phyloP scores from a whole-genome alignment of 345 rosid genomes.

The Syzygium aromaticum region DNA sequence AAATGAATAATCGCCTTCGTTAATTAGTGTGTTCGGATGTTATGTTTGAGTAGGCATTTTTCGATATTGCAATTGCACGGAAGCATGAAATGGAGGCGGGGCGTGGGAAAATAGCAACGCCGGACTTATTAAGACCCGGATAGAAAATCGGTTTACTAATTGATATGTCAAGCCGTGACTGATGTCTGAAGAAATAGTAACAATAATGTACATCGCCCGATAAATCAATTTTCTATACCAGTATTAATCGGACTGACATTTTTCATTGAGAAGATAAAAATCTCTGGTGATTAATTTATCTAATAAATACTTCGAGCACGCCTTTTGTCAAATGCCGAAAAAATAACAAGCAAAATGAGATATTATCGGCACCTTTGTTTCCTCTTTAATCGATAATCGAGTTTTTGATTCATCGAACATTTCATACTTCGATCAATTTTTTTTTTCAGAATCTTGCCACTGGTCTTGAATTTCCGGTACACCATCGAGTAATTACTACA shows the following conservation, averaged over 20 bases:
- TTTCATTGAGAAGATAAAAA: not conserved
- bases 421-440: not conserved
- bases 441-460: not conserved
- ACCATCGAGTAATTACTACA: not conserved
- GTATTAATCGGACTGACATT: accelerated
- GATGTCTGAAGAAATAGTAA: not conserved
- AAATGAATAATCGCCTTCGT: too few relatives aligned
- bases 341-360: not conserved
- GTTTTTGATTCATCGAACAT: not conserved
- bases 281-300: not conserved
- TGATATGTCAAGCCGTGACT: not conserved
- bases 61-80: accelerated
- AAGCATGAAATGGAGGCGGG: not conserved
- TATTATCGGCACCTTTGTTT: not conserved
- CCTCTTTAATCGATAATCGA: not conserved
- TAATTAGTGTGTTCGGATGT: too few relatives aligned
- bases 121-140: not conserved
- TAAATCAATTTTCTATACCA: not conserved
- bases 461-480: not conserved
- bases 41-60: too few relatives aligned
- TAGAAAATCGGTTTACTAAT: not conserved
- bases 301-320: not conserved
- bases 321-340: not conserved
- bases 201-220: accelerated
- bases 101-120: not conserved